Percentiles rank a stretch among this genome's conserved stretches.
phyloP scores from a whole-genome alignment of 495 filamentous ascomycete species.

The Rostrohypoxylon terebratum region DNA sequence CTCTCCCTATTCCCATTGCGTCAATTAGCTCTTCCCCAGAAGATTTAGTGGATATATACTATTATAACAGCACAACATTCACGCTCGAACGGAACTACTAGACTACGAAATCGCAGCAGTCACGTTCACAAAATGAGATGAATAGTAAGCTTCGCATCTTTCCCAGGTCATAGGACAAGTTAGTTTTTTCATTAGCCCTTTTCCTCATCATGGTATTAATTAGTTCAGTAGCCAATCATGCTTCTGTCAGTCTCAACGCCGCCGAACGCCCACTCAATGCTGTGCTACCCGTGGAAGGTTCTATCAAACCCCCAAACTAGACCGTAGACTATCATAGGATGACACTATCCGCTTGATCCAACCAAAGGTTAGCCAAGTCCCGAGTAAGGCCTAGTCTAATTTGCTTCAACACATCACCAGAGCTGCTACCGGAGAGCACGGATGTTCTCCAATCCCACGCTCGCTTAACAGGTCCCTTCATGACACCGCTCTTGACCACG shows the following conservation, averaged over 20 bases:
- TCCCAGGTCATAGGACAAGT: neutral
- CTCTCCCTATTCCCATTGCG: constrained; percentile 5
- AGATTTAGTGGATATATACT: neutral
- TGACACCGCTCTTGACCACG: constrained; percentile 65
- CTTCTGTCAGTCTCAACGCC: constrained; percentile 9
- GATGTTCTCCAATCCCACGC: constrained; percentile 90
- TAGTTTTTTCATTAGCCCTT: constrained; percentile 20
- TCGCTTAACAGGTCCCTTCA: constrained; percentile 65
- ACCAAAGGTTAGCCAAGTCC: constrained; percentile 73
- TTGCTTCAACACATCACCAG: constrained; percentile 74
- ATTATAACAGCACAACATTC: neutral
- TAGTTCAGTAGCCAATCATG: constrained; percentile 10
- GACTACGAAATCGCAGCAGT: neutral
- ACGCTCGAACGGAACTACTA: constrained; percentile 3
- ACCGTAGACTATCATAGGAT: constrained; percentile 36
- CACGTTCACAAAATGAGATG: neutral
- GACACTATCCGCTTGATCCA: constrained; percentile 64
- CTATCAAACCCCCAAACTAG: constrained; percentile 5
- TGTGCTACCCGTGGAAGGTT: constrained; percentile 9
- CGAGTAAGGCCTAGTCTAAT: constrained; percentile 79
- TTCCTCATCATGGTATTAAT: constrained; percentile 16
- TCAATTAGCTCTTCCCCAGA: neutral
- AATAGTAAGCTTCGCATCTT: neutral
- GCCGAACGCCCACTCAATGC: constrained; percentile 34
- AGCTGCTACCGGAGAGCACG: constrained; percentile 66